Base-by-base conservation (phyloP, 768 basidiomycete species). In the Boletus coccyginus region DNA sequence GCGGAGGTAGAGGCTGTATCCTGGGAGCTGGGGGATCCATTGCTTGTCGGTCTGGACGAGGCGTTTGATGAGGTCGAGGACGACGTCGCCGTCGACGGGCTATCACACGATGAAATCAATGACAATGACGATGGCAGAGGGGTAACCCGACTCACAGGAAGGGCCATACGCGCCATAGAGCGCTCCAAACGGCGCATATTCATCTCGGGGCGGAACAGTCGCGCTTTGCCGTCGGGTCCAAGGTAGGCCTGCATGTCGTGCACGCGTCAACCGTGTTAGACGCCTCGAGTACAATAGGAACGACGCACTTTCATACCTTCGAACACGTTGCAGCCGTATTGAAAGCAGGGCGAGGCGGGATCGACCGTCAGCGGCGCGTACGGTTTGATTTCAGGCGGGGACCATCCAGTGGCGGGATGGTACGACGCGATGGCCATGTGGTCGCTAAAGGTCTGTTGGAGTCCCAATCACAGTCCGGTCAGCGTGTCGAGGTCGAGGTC, bases 1-100 rank as follows among this genome's bases (percentile, higher is more conserved):
- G 45, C 94, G 86, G 61, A 97, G 82, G 76, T 96, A 98, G 36
- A 98, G 76, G 55, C 88, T 91, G 70, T 91, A 84, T 14, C 88
- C 93, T 2, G 82, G 77, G 13, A 76, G 70, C 2, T 75, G 73
- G 4, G 94, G 94, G 33, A 97, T 92, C 94, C 94, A 97, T 12
- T 87, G 82, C n/a, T 77, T 71, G 43, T 98, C 94, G 45, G 88
- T 60, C 41, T 67, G 52, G 47, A 90, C 84, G 56, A 98, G 81
- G 46, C 81, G 80, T 70, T 88, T 87, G 67, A 85, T 77, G 50
- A 84, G 74, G 42, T 73, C 71, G 39, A 80, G 75, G 32, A 84
- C 73, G 36, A 73, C 73, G 41, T 79, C 74, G 1, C 75, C 74
- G 53, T 81, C 71, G 62, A 83, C 79, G 14, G 74, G 67, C 77